phyloP scores from a whole-genome alignment of 257 asterid species.

The Rubia yunnanensis region DNA sequence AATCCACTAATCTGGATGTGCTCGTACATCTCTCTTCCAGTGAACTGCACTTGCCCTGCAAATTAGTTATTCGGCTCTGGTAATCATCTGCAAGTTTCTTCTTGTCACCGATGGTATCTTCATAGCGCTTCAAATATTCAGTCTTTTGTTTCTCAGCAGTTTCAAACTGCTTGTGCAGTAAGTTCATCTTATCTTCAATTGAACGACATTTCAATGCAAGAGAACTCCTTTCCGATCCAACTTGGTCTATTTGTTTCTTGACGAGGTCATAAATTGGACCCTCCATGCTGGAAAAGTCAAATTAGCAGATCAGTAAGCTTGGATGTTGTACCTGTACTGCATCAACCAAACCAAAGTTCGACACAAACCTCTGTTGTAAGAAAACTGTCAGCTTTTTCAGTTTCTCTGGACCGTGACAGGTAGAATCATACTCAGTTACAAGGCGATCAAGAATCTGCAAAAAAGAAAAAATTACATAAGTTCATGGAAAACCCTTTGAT shows the following conservation, averaged over 20 bases:
- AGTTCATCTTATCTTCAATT: conserved; percentile 62
- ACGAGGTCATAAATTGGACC: conserved; percentile 83
- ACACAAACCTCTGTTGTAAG: conserved; percentile 73
- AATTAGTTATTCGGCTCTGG: conserved; percentile 58
- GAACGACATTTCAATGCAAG: conserved; percentile 80
- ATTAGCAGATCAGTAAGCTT: conserved; percentile 15
- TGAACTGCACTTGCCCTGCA: conserved; percentile 68
- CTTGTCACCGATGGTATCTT: conserved; percentile 79
- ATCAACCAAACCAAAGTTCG: background rate
- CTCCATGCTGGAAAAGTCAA: conserved; percentile 59
- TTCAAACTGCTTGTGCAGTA: conserved; percentile 83
- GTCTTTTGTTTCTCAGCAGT: conserved; percentile 82
- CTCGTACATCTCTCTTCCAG: conserved; percentile 77
- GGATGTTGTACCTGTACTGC: background rate
- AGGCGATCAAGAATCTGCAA: conserved; percentile 79
- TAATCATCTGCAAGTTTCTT: conserved; percentile 74
- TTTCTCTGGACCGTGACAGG: conserved; percentile 95
- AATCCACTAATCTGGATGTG: conserved; percentile 53
- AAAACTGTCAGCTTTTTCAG: conserved; percentile 68
- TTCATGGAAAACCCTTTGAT: background rate
- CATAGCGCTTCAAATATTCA: conserved; percentile 84
- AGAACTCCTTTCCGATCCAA: conserved; percentile 69
- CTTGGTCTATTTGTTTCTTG: conserved; percentile 72
- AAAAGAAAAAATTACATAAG: background rate
- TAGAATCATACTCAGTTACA: conserved; percentile 63